These are phyloP conservation scores for Brettanomyces nanus DNA, from an alignment of 805 yeast genomes.

Conservation along the genomic window DNA sequence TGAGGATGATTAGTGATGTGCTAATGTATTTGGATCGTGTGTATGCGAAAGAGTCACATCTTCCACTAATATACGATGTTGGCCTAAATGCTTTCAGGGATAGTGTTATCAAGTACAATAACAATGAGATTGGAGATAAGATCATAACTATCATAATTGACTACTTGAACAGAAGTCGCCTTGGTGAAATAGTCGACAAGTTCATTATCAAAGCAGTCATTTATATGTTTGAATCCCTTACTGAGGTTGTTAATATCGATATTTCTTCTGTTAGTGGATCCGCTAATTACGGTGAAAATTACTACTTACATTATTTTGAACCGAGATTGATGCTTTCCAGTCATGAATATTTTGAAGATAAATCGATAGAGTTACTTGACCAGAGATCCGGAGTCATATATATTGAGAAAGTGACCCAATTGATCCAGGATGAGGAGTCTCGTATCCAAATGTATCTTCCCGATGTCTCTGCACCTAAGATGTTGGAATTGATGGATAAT, in stretches of 20 bases:
- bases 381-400: conserved; percentile 45
- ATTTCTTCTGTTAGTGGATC: conserved; percentile 3
- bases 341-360: conserved; percentile 41
- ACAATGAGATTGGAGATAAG: conserved; percentile 41
- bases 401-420: conserved; percentile 39
- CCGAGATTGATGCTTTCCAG: conserved; percentile 51
- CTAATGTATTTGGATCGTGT: conserved; percentile 83
- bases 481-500: conserved; percentile 48
- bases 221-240: conserved; percentile 62
- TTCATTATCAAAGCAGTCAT: conserved; percentile 53
- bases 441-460: conserved; percentile 50
- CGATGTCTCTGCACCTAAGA: conserved; percentile 41
- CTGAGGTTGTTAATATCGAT: conserved; percentile 26
- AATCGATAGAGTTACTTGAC: conserved; percentile 37
- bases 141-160: conserved; percentile 42
- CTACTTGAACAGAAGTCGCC: conserved; percentile 49
- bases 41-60: conserved; percentile 59
- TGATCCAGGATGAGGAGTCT: conserved; percentile 56
- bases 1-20: conserved; percentile 77
- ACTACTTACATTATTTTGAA: conserved; percentile 59
- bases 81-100: conserved; percentile 65
- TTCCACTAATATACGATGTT: conserved; percentile 60
- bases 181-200: conserved; percentile 47
- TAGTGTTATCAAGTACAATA: conserved; percentile 42
- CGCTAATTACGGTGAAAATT: conserved; percentile 40